Evolutionary conservation across 2,329 filamentous ascomycete genomes (phyloP).

Genomic region (Sordariomycetes sp.): DNA sequence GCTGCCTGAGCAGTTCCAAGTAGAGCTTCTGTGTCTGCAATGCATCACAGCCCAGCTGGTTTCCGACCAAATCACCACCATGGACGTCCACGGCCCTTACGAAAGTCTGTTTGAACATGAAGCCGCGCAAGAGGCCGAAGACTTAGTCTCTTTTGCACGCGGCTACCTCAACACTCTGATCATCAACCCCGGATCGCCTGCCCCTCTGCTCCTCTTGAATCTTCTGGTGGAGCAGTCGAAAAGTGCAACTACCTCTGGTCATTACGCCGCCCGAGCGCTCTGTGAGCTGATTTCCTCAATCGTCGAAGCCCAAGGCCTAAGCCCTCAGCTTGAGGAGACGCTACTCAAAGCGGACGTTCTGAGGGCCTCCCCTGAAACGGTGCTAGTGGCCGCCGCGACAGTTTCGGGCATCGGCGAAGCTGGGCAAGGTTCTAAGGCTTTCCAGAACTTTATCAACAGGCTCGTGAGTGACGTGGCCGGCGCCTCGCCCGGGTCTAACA

Average conservation of each 20-base stretch:
- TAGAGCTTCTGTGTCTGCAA: constrained; percentile 43
- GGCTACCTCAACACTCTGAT: constrained; percentile 24
- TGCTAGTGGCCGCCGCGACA: constrained; percentile 39
- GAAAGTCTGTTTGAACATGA: constrained; percentile 24
- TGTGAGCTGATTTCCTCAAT: constrained; percentile 37
- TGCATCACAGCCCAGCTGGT: constrained; percentile 40
- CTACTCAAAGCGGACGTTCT: constrained; percentile 34
- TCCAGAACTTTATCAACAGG: constrained; percentile 48
- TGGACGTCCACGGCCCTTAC: constrained; percentile 38
- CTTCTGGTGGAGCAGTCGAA: constrained; percentile 33
- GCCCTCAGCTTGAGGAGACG: constrained; percentile 34
- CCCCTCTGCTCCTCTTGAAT: constrained; percentile 26
- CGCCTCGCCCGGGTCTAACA: constrained; percentile 29
- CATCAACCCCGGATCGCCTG: constrained; percentile 24
- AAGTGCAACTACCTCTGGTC: constrained; percentile 28
- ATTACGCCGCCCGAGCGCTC: constrained; percentile 46
- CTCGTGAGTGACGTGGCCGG: constrained; percentile 52
- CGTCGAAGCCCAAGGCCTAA: constrained; percentile 36
- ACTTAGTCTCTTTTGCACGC: constrained; percentile 30
- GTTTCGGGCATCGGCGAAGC: constrained; percentile 42
- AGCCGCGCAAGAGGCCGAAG: constrained; percentile 28
- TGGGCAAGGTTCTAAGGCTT: constrained; percentile 34
- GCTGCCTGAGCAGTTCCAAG: constrained; percentile 30
- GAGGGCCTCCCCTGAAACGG: constrained; percentile 34
- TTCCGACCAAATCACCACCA: constrained; percentile 42